These are phyloP conservation scores for Arthrobotrys sphaeroides DNA, from an alignment of 2,329 filamentous ascomycete species.

Conservation along the genomic window DNA sequence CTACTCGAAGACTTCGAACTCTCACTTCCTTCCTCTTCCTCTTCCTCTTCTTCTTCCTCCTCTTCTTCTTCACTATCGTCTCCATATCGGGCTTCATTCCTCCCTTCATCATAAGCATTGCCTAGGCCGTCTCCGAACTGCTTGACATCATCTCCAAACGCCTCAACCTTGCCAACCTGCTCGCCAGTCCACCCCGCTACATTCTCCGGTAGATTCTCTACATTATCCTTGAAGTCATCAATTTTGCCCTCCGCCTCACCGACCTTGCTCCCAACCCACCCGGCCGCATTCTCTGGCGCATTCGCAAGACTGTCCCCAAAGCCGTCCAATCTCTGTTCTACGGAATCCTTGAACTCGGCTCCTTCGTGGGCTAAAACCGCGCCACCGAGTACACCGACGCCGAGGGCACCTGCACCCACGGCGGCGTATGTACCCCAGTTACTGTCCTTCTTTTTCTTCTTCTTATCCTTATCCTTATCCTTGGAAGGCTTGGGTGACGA, in stretches of 20 bases:
- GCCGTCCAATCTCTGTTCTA: constrained; percentile 1
- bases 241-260: constrained; percentile 1
- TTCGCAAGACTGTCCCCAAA: constrained; percentile 9
- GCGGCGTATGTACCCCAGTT: constrained; percentile 46
- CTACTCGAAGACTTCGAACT: constrained; percentile 1
- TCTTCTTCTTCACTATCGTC: neutral
- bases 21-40: no score
- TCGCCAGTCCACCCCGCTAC: constrained; percentile 17
- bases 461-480: no score
- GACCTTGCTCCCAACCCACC: constrained; percentile 25
- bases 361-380: constrained; percentile 35
- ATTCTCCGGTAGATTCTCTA: constrained; percentile 25
- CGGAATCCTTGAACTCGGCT: neutral
- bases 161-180: constrained; percentile 35
- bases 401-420: constrained; percentile 27
- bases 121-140: constrained; percentile 32
- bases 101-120: constrained; percentile 37
- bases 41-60: no score
- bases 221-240: constrained; percentile 16
- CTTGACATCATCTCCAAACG: constrained; percentile 16
- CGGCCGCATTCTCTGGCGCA: constrained; percentile 16
- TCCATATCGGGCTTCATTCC: constrained; percentile 26
- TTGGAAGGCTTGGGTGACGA: constrained; percentile 14
- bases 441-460: constrained; percentile 21
- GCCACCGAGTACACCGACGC: constrained; percentile 43